Evolutionary conservation across 2,329 filamentous ascomycete genomes (phyloP).

Genomic region (Phyllosticta capitalensis): DNA sequence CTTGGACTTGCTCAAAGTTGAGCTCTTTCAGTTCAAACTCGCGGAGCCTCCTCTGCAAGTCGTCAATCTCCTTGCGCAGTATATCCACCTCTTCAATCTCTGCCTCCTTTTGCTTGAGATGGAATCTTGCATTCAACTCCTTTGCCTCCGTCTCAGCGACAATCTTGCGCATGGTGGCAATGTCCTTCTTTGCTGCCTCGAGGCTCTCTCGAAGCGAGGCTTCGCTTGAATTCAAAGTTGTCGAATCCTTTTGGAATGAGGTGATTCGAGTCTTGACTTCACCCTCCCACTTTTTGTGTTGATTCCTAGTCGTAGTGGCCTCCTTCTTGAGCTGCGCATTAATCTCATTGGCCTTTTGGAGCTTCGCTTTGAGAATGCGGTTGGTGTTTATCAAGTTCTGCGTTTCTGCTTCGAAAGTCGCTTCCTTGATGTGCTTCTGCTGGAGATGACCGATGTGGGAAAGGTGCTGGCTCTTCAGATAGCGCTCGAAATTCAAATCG

Average conservation of each 20-base stretch:
- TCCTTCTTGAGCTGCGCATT: conserved; percentile 64
- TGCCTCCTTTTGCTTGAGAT: conserved; percentile 53
- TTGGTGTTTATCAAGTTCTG: conserved; percentile 73
- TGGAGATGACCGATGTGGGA: conserved; percentile 72
- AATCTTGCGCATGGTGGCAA: conserved; percentile 54
- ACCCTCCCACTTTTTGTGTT: conserved; percentile 70
- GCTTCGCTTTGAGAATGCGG: conserved; percentile 59
- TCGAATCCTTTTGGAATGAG: conserved; percentile 59
- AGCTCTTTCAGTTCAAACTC: conserved; percentile 56
- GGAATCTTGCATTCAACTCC: conserved; percentile 55
- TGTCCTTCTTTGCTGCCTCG: conserved; percentile 48
- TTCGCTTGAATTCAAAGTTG: conserved; percentile 51
- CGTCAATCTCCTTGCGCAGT: conserved; percentile 49
- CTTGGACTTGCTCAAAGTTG: conserved; percentile 47
- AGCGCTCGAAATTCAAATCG: conserved; percentile 73
- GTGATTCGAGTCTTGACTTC: conserved; percentile 60
- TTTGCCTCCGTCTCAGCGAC: conserved; percentile 61
- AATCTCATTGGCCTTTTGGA: conserved; percentile 62
- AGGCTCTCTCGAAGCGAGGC: conserved; percentile 50
- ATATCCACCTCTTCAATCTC: conserved; percentile 51
- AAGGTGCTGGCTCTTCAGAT: conserved; percentile 74
- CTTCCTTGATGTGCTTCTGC: conserved; percentile 64
- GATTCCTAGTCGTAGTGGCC: conserved; percentile 58
- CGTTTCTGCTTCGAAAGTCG: conserved; percentile 70
- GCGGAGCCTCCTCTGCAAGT: conserved; percentile 51